Percentiles rank a stretch among this genome's conserved stretches.
Conservation (phyloP, 202 grass and related monocot species). For the Thinopyrum obtusiflorum region DNA sequence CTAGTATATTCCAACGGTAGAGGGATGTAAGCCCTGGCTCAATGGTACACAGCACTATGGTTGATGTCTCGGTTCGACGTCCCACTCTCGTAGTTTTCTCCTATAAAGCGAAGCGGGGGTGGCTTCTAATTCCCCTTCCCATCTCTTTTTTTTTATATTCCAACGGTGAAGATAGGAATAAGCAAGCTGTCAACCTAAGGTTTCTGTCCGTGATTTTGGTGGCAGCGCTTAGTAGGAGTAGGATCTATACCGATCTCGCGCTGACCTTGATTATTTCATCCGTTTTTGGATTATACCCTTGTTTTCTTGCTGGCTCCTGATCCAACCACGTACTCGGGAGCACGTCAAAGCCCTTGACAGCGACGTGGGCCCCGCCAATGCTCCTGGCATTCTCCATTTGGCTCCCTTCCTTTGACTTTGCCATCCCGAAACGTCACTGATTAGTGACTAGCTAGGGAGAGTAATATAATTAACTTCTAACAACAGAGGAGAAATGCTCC, state of each 20-base stretch:
- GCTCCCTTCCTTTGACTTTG: not conserved
- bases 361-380: not conserved
- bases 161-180: not conserved
- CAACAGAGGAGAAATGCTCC: not conserved
- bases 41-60: no score
- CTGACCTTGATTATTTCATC: constrained; percentile 7
- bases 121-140: no score
- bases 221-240: not conserved
- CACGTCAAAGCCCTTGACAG: constrained; percentile 25
- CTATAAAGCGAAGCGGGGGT: no score
- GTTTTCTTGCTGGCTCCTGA: not conserved
- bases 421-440: not conserved
- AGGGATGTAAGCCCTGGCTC: no score
- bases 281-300: not conserved
- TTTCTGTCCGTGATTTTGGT: not conserved
- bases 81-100: no score
- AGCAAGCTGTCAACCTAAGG: not conserved
- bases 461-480: not conserved
- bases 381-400: constrained; percentile 15
- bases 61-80: no score
- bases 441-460: not conserved
- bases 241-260: not conserved
- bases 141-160: no score
- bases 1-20: not conserved
- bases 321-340: constrained; percentile 9